Conservation (phyloP, 495 filamentous ascomycete species). For the Cairneyella variabilis region DNA sequence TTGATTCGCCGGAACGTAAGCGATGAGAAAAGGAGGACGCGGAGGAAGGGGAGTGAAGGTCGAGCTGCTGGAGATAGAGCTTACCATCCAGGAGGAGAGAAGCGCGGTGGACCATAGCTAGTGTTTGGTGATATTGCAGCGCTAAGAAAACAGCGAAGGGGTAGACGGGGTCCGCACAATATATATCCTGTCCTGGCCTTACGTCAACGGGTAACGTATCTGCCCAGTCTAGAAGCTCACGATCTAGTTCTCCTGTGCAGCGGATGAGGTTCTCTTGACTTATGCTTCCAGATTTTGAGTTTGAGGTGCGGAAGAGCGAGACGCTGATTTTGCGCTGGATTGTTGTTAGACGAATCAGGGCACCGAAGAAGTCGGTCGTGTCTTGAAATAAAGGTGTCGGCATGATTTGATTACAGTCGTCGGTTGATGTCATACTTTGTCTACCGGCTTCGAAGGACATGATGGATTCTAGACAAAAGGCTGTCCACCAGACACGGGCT, state of each 20-base stretch:
- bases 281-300: neutral
- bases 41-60: neutral
- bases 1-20: neutral
- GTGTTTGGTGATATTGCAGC: neutral
- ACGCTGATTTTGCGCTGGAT: neutral
- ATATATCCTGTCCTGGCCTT: neutral
- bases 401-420: neutral
- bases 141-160: neutral
- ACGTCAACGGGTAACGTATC: neutral
- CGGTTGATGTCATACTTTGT: neutral
- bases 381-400: neutral
- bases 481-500: neutral
- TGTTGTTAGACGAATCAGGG: neutral
- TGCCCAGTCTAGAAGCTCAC: neutral
- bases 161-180: neutral
- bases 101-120: neutral
- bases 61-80: neutral
- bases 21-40: neutral
- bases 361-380: neutral
- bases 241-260: neutral
- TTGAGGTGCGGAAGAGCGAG: neutral
- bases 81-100: neutral
- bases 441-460: neutral
- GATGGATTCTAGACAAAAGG: neutral
- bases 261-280: no score